Evolutionary conservation across 495 filamentous ascomycete genomes (phyloP).

Genomic region (Aspergillus diversus): DNA sequence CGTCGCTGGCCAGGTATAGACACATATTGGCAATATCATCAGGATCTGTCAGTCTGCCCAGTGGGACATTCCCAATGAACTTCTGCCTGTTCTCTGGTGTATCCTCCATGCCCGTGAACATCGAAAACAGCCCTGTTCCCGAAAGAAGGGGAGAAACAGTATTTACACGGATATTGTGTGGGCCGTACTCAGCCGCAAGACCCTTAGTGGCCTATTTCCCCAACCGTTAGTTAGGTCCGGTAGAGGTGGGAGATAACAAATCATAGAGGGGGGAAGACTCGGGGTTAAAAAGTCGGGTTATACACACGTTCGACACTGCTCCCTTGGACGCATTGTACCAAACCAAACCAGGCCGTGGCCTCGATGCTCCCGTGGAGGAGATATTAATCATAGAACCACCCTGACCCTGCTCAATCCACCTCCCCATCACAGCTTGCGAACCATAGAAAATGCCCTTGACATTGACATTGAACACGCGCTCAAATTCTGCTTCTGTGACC

Average conservation of each 20-base stretch:
- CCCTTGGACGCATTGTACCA: constrained; percentile 75
- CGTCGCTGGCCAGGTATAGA: constrained; percentile 68
- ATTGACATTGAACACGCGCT: constrained; percentile 67
- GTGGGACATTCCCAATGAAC: constrained; percentile 67
- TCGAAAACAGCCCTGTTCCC: constrained; percentile 65
- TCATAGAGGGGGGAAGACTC: neutral
- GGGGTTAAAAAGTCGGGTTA: too few relatives aligned
- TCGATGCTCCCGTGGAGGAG: constrained; percentile 63
- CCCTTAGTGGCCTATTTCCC: constrained; percentile 58
- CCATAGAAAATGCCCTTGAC: constrained; percentile 65
- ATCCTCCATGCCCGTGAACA: constrained; percentile 67
- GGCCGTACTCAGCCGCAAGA: constrained; percentile 69
- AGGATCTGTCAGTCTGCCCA: constrained; percentile 65
- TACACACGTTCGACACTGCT: constrained; percentile 62
- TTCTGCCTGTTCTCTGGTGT: constrained; percentile 70
- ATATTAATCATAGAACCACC: constrained; percentile 69
- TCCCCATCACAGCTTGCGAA: constrained; percentile 54
- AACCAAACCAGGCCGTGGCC: constrained; percentile 67
- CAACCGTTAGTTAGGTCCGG: neutral
- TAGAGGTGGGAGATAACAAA: neutral
- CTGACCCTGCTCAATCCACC: constrained; percentile 57
- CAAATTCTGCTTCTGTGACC: constrained; percentile 69
- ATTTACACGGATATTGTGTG: constrained; percentile 67
- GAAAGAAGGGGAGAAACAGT: constrained; percentile 63
- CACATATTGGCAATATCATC: constrained; percentile 70